phyloP scores from a whole-genome alignment of 345 rosid genomes.

The Hirschfeldia incana region DNA sequence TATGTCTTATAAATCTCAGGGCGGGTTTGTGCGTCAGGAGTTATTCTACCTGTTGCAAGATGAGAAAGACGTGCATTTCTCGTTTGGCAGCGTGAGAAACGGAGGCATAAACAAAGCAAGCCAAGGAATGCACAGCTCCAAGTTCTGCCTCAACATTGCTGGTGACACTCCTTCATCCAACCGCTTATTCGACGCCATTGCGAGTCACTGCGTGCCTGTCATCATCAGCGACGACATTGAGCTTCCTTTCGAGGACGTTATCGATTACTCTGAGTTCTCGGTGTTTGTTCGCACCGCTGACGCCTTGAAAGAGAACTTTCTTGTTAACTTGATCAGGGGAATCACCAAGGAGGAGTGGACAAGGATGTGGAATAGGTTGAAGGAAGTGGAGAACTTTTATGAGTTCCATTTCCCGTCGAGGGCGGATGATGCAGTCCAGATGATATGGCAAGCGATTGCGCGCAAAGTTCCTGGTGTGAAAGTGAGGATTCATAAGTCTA shows the following conservation, averaged over 20 bases:
- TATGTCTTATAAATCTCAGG: constrained; percentile 48
- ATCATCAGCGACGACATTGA: constrained; percentile 94
- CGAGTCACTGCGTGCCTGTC: constrained; percentile 95
- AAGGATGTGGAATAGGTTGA: constrained; percentile 67
- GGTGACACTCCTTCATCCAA: constrained; percentile 98
- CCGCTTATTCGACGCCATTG: constrained; percentile 94
- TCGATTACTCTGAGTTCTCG: constrained; percentile 89
- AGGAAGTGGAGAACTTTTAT: constrained; percentile 59
- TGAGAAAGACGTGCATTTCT: constrained; percentile 91
- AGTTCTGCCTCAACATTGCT: constrained; percentile 96
- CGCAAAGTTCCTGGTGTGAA: constrained; percentile 69
- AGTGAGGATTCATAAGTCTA: constrained; percentile 65
- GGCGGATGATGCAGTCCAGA: constrained; percentile 83
- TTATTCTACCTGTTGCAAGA: constrained; percentile 77
- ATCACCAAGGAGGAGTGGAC: constrained; percentile 80
- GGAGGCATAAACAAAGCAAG: constrained; percentile 74
- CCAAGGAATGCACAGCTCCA: constrained; percentile 81
- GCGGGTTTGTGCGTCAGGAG: constrained; percentile 87
- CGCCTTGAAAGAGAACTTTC: constrained; percentile 69
- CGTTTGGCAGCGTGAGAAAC: constrained; percentile 81
- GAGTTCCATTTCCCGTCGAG: constrained; percentile 77
- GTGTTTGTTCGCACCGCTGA: constrained; percentile 80
- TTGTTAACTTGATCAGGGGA: constrained; percentile 62
- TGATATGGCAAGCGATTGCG: constrained; percentile 93
- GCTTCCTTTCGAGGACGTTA: constrained; percentile 90